A percentile compares a stretch with the other conserved stretches of the same genome.
These are phyloP conservation scores for Venturia oleaginea DNA, from an alignment of 2,329 filamentous ascomycete species.

Conservation along the genomic window DNA sequence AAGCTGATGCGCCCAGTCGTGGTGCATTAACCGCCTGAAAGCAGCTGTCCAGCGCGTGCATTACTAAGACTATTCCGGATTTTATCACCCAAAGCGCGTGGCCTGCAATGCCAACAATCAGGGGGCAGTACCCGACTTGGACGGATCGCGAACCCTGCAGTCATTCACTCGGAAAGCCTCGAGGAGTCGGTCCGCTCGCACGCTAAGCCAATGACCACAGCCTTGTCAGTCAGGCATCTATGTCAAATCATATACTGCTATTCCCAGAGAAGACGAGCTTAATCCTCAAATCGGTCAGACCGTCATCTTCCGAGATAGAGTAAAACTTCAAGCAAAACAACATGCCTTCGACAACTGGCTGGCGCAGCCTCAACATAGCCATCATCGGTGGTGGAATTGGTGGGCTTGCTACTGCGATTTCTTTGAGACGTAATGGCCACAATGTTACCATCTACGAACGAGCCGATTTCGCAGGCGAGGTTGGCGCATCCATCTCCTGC, in stretches of 20 bases:
- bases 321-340: not conserved
- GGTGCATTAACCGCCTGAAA: no score
- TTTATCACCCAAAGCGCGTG: not conserved
- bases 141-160: not conserved
- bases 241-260: not conserved
- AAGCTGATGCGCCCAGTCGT: not conserved
- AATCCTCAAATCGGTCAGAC: not conserved
- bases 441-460: conserved; percentile 38
- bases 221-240: not conserved
- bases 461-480: conserved; percentile 46
- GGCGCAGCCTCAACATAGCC: conserved; percentile 13
- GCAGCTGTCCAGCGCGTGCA: no score
- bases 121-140: not conserved
- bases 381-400: conserved; percentile 21
- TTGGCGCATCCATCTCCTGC: conserved; percentile 54
- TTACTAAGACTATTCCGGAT: no score
- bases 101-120: not conserved
- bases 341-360: conserved; percentile 8
- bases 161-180: not conserved
- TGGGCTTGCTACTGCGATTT: conserved; percentile 20
- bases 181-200: not conserved
- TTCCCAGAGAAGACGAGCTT: not conserved
- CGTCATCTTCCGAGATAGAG: not conserved
- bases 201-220: not conserved
- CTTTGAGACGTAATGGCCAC: conserved; percentile 19